phyloP scores from a whole-genome alignment of 805 yeast genomes.

The Candida khao-thaluensis region DNA sequence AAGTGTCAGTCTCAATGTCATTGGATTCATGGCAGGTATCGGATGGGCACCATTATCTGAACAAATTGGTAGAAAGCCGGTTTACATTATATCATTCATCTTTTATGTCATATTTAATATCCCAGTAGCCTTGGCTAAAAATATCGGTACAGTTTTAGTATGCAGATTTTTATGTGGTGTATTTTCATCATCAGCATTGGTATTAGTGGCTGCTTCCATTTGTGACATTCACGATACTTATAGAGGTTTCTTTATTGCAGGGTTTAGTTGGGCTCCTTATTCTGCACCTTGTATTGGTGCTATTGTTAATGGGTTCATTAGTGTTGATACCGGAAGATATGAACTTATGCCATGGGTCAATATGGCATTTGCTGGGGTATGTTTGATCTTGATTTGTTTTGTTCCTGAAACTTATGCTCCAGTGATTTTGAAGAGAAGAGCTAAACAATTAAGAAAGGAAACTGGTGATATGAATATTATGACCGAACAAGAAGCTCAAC shows the following conservation, averaged over 20 bases:
- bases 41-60: conserved; percentile 89
- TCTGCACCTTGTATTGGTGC: conserved; percentile 93
- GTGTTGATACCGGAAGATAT: conserved; percentile 64
- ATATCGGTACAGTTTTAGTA: conserved; percentile 75
- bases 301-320: conserved; percentile 80
- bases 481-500: conserved; percentile 90
- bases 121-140: conserved; percentile 83
- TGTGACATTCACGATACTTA: conserved; percentile 84
- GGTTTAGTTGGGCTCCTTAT: conserved; percentile 89
- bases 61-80: conserved; percentile 81
- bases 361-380: conserved; percentile 85
- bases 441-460: conserved; percentile 65
- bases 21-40: conserved; percentile 83
- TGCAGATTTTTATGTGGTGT: conserved; percentile 89
- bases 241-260: conserved; percentile 87
- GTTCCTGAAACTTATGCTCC: conserved; percentile 95
- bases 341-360: conserved; percentile 86
- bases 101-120: conserved; percentile 78
- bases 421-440: conserved; percentile 66
- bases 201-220: conserved; percentile 87
- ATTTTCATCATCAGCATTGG: conserved; percentile 76
- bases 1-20: conserved; percentile 81
- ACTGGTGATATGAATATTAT: conserved; percentile 81
- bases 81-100: conserved; percentile 72
- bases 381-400: conserved; percentile 62